These are phyloP conservation scores for Apiospora hydei DNA, from an alignment of 2,329 filamentous ascomycete species.

Conservation along the genomic window DNA sequence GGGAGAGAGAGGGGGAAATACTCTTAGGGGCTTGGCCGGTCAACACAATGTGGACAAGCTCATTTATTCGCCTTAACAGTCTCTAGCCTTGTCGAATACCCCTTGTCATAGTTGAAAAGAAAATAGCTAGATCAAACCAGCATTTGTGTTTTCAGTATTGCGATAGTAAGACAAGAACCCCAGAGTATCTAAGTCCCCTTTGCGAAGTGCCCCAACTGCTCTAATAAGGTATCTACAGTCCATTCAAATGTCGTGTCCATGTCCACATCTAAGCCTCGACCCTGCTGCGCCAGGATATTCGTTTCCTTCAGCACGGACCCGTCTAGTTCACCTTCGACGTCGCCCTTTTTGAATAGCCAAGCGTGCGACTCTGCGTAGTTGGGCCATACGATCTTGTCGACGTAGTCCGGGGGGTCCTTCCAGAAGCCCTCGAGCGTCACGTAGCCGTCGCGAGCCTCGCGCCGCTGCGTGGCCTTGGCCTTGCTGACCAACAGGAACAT, in stretches of 20 bases:
- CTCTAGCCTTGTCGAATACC: no score
- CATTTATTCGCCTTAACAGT: background rate
- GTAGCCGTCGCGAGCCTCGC: conserved; percentile 76
- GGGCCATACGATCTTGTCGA: conserved; percentile 94
- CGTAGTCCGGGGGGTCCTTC: conserved; percentile 95
- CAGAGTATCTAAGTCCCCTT: background rate
- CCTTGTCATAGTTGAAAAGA: background rate
- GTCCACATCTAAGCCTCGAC: conserved; percentile 56
- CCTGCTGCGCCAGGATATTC: conserved; percentile 58
- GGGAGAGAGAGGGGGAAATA: background rate
- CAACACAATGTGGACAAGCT: background rate
- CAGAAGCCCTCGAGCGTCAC: conserved; percentile 91
- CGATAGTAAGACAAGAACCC: no score
- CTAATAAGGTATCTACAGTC: conserved; percentile 70
- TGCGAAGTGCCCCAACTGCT: conserved; percentile 46
- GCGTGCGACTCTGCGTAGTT: conserved; percentile 85
- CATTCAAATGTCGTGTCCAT: conserved; percentile 71
- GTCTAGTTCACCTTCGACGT: conserved; percentile 68
- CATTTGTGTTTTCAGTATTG: background rate
- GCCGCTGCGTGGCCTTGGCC: conserved; percentile 66
- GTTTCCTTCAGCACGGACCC: conserved; percentile 51
- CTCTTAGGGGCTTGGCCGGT: background rate
- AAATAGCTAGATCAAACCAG: no score
- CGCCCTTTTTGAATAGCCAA: conserved; percentile 76
- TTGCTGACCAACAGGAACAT: conserved; percentile 79